Evolutionary conservation across 2,329 filamentous ascomycete species (phyloP), one percentile per base, ranked within the genome.

Genomic region (Drechslera avenae): DNA sequence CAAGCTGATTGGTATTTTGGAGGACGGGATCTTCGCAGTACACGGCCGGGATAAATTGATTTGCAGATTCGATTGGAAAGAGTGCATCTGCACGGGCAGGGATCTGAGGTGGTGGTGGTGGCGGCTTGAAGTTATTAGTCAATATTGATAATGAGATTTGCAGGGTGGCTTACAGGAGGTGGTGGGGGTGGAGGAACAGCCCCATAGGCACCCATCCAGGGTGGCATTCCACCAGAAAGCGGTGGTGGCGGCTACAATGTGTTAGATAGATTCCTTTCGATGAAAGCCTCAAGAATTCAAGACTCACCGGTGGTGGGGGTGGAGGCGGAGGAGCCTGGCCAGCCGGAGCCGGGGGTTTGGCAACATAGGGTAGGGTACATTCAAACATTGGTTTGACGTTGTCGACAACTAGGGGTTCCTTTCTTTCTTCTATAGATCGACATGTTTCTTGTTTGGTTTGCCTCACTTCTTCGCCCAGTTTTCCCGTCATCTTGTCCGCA

Each of bases 21-120:
- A 48, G 34, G 3, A 53, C 19, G 8, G 57, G 53, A 14, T 64
- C 59, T 3, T 50, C 60, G 0, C 58, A 50, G 42, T 71, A 71
- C 6, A 54, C 60, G 0, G 48, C 39, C 8, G 59, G 60, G 2
- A 70, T 62, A 3, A 72, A 50, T 1, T 59, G 47, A 2, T 53
- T 47, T 5, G 62, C 57, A 1, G 43, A 58, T 1, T 51, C 54
- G 0, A 60, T 18, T 57, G 46, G 19, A 56, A 50, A 49, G 42
- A 1, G 33, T 9, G 37, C 9, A 9, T 48, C 48, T 4, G 21
- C 4, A 8, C 14, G 28, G 6, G 39, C 28, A 8, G 43, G 39
- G 5, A 56, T 48, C 18, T 57, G 55, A 1, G 52, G 59, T 5
- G 54, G 57, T 14, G 58, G 55, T n/a, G 54, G 56, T 5, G 23